Base-by-base conservation (phyloP, 768 basidiomycete species). In the Tulasnella sp. region DNA sequence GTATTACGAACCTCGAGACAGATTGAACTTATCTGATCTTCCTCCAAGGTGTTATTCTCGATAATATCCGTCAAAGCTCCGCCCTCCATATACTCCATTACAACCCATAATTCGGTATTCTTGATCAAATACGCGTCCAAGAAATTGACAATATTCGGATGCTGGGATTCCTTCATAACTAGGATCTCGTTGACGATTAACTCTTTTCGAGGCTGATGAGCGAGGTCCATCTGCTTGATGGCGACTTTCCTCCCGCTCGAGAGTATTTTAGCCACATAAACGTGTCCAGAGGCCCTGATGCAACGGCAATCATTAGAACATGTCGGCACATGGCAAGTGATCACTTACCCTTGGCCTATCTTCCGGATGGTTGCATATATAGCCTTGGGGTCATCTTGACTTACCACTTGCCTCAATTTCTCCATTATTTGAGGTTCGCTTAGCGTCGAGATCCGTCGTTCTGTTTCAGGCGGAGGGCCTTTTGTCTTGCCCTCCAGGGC, bases 31-130 rank as follows among this genome's bases (percentile, higher is more conserved):
- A 98, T 97, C 87, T 98, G 96, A 84, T 96, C 95, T 87, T 98
- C 96, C 85, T 95, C 95, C 81, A 99, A 87, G 60, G 94, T 91
- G 86, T 98, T 99, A 83, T 97, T 96, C 88, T 98, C 97, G 83
- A 99, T 98, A 69, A 99, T 93, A 86, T 99, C 97, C 37, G 96
- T 98, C 84, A 99, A 88, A 24, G 97, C 96, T 58, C 98, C 97
- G 77, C 96, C 96, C 86, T 98, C 96, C 96, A 98, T 98, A 85
- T 95, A 97, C 87, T 98, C 96, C 96, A 97, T 98, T 80, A 97
- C 96, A 69, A 98, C 96, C 96, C 96, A 98, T 34, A 98, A 90
- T 84, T 97, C 96, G 77, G 90, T 93, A 85, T 89, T 93, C 87
- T 93, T 94, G 77, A 98, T 91, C 69, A 98, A 90, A 86, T 96